These are phyloP conservation scores for Jimgerdemannia lactiflua DNA, from an alignment of 192 early-diverging fungal genomes.

Conservation along the genomic window DNA sequence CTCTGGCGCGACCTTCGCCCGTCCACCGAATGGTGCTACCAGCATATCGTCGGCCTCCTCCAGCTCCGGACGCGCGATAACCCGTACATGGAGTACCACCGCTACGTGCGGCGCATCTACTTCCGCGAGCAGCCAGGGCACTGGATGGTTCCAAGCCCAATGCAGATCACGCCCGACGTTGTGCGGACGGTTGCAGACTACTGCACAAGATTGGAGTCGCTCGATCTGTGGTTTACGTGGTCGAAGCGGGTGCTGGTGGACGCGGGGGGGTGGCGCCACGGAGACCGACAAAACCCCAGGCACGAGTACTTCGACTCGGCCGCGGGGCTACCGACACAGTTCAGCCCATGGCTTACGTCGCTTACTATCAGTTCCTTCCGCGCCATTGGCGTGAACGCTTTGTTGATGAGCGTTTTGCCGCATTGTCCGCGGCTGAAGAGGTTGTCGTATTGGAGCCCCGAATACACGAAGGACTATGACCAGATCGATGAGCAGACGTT, in stretches of 20 bases:
- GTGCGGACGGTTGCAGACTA: not conserved
- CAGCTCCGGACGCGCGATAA: not conserved
- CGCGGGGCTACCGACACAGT: not conserved
- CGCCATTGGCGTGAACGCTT: not conserved
- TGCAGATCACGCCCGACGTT: not conserved
- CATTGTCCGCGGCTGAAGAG: not conserved
- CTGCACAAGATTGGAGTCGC: not conserved
- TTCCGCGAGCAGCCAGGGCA: not conserved
- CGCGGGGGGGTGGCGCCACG: not conserved
- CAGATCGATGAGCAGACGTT: not conserved
- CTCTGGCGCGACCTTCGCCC: not conserved
- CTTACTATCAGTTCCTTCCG: not conserved
- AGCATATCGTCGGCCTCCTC: not conserved
- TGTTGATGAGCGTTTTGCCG: not conserved
- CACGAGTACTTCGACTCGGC: not conserved
- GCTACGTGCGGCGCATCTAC: not conserved
- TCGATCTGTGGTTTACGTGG: not conserved
- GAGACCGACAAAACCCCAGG: not conserved
- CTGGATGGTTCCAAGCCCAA: not conserved
- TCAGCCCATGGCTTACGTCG: not conserved
- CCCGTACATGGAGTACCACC: not conserved
- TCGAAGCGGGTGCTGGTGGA: not conserved
- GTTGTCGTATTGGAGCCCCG: not conserved
- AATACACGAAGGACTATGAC: not conserved
- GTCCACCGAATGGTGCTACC: not conserved